phyloP scores from a whole-genome alignment of 192 early-diverging fungal species.

The Funneliformis geosporum region DNA sequence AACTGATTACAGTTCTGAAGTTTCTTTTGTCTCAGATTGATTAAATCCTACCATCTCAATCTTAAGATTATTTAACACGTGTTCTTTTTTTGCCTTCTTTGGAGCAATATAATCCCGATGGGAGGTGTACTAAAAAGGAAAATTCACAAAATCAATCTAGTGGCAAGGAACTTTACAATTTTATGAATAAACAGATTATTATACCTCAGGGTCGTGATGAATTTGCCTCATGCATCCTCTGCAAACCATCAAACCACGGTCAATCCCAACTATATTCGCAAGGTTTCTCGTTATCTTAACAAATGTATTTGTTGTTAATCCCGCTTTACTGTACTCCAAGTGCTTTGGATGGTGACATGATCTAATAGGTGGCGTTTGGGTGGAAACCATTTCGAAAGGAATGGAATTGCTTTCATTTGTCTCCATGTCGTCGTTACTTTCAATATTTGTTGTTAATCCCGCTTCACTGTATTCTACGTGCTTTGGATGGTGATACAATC shows the following conservation, averaged over 20 bases:
- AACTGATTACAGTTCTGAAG: too few species aligned
- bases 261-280: background rate
- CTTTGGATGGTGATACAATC: background rate
- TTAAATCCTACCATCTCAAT: background rate
- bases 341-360: background rate
- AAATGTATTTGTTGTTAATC: background rate
- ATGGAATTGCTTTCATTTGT: background rate
- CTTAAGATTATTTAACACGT: background rate
- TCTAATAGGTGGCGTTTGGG: background rate
- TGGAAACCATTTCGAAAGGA: background rate
- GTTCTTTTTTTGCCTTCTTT: background rate
- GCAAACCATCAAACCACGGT: background rate
- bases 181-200: background rate
- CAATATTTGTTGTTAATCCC: too few species aligned
- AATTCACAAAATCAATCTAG: background rate
- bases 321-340: background rate
- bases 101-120: background rate
- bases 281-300: background rate
- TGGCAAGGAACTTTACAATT: background rate
- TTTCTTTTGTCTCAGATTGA: too few species aligned
- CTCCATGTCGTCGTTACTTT: background rate
- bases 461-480: background rate
- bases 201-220: background rate
- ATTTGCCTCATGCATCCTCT: background rate
- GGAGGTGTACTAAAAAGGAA: background rate